Evolutionary conservation across 768 basidiomycete species (phyloP), one percentile per base, ranked within the genome.

Genomic region (Lenzites betulinus): DNA sequence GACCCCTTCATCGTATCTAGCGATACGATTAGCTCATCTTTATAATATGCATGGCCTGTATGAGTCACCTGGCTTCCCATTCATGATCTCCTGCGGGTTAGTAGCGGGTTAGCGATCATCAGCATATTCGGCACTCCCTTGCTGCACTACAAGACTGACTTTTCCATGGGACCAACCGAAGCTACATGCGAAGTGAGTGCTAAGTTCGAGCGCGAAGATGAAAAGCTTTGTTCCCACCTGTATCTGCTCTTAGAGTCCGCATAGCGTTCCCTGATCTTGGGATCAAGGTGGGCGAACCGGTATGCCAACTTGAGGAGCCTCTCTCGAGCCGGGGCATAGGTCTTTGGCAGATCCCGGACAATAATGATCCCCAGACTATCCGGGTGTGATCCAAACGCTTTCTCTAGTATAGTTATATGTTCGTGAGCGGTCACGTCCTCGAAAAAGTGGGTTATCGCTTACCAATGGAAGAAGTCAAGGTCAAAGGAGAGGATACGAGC

Each of bases 151-250:
- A 11, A 33, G 4, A 33, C 30, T 11, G 6, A 87, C 90, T 81
- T 98, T 97, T 55, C 96, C 96, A 74, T 96, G 92, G 44, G 90
- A 92, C 96, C 96, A 98, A n/a, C 96, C 96, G 73, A 95, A 98
- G 71, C 89, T 91, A 63, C 48, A 38, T 11, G 13, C 25, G 1
- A 11, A 2, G 52, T 49, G 26, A 20, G 23, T 5, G 22, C 25
- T 18, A 6, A 3, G 35, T 25, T 43, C 9, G 23, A 23, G 18
- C 36, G 26, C 2, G 6, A n/a, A n/a, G 26, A 48, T 22, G 13
- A 30, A 20, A 12, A 20, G 20, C 26, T 9, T 15, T 18, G 16
- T 2, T 33, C 81, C 51, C 62, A 90, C 89, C 90, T 90, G 69
- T 93, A 97, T 58, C 81, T 83, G 66, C 86, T 90, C 25, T 74